These are phyloP conservation scores for Pythium oligandrum DNA, from an alignment of 352 stramenopile species.

Conservation along the genomic window DNA sequence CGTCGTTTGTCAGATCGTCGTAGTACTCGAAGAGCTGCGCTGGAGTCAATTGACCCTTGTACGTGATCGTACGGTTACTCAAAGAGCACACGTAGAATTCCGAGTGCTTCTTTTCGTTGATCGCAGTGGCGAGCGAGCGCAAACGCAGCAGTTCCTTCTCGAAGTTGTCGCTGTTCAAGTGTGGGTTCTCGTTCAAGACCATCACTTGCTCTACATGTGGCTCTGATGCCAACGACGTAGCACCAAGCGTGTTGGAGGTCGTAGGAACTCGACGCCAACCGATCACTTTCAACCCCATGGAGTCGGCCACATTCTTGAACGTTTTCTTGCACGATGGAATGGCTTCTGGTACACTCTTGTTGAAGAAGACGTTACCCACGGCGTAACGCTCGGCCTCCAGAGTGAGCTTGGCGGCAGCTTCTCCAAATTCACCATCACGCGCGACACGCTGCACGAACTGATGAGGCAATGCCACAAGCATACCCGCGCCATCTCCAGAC, in stretches of 20 bases:
- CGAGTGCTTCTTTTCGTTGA: constrained; percentile 68
- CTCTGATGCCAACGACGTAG: constrained; percentile 91
- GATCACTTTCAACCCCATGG: constrained; percentile 89
- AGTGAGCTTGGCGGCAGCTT: constrained; percentile 19
- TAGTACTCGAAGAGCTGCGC: constrained; percentile 87
- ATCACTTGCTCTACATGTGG: constrained; percentile 95
- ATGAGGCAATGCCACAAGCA: constrained; percentile 96
- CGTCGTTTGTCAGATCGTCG: constrained; percentile 42
- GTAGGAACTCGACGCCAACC: constrained; percentile 93
- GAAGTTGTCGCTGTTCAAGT: constrained; percentile 76
- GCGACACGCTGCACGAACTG: constrained; percentile 90
- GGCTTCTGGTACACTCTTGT: constrained; percentile 58
- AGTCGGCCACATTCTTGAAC: constrained; percentile 70
- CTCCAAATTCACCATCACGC: constrained; percentile 70
- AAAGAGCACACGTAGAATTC: constrained; percentile 96
- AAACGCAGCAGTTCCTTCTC: constrained; percentile 86
- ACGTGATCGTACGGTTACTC: constrained; percentile 93
- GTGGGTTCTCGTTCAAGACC: constrained; percentile 75
- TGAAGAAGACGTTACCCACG: constrained; percentile 90
- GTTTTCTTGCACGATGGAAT: constrained; percentile 87
- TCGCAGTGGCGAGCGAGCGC: constrained; percentile 42
- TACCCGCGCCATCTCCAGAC: constrained; percentile 89
- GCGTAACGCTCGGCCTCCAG: constrained; percentile 84
- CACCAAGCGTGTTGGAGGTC: constrained; percentile 91
- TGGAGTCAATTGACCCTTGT: constrained; percentile 97